These are phyloP conservation scores for Pseudocercospora musae DNA, from an alignment of 2,329 filamentous ascomycete genomes.

Conservation along the genomic window DNA sequence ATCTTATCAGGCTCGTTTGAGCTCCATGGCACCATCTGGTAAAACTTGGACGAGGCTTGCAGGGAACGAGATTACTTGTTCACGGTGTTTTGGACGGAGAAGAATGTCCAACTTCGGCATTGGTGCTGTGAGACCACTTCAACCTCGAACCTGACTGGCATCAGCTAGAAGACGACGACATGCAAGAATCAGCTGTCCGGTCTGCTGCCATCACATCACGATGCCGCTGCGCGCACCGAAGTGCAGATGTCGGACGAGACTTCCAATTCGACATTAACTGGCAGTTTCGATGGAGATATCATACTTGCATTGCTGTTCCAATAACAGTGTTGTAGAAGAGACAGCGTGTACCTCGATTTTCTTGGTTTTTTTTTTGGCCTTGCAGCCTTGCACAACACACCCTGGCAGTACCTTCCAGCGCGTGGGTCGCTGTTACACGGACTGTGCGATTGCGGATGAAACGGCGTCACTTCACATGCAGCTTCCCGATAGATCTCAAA, in stretches of 20 bases:
- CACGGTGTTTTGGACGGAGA: not conserved
- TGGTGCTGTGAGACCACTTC: not conserved
- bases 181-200: not conserved
- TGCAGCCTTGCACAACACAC: no score
- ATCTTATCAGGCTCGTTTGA: not conserved
- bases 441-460: not conserved
- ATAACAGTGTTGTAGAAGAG: not conserved
- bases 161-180: not conserved
- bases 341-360: not conserved
- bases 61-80: no score
- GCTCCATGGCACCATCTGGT: not conserved
- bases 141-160: not conserved
- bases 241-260: not conserved
- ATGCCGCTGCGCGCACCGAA: not conserved
- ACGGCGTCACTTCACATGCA: not conserved
- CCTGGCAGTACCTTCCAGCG: not conserved
- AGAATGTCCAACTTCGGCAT: not conserved
- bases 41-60: slow-evolving; percentile 2
- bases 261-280: not conserved
- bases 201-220: not conserved
- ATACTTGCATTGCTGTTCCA: not conserved
- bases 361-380: not conserved
- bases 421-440: not conserved
- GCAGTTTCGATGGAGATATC: not conserved
- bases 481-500: not conserved